Base-by-base conservation (phyloP, 306 rosid genomes). In the Rubus parviflorus region DNA sequence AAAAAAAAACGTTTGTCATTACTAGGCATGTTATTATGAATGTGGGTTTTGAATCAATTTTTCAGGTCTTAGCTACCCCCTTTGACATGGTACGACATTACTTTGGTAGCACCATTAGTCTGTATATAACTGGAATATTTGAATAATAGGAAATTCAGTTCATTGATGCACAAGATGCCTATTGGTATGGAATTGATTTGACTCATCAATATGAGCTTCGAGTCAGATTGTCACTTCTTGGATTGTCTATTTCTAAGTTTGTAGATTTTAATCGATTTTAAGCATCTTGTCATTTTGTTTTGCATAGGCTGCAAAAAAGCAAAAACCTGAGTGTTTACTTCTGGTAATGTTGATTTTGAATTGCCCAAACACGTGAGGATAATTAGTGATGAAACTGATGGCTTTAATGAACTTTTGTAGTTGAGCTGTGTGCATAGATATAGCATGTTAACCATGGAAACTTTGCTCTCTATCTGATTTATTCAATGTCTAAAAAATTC, bases 201-300 rank as follows among this genome's bases (percentile, higher is more conserved):
- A 30, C 35, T 30, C 35, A 30, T 30, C 35, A 30, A 30, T 30
- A 30, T 30, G 35, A 30, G 35, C 35, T 30, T 30, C 35, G 2
- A 30, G 35, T 30, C 35, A 30, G 35, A 30, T 30, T 30, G 35
- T 30, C 35, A 30, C 35, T 30, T 30, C 35, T 30, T 30, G 35
- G 35, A 30, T 66, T 66, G 41, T 76, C 62, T n/a, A 40, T 46
- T 41, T 46, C 4, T 70, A 67, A 12, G 62, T 62, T 72, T 79
- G 67, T 52, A 30, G 35, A 1, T 30, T 30, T 30, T 30, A 30
- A 30, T 30, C 2, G 35, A 30, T 30, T 30, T 30, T 30, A n/a
- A 43, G 72, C 72, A 20, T 67, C 35, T 5, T 47, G 58, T 47
- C 20, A 3, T 46, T 7, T 69, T 56, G 19, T 69, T 69, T 42